Conservation (phyloP, 2,329 filamentous ascomycete genomes). For the Colletotrichum spinosum region DNA sequence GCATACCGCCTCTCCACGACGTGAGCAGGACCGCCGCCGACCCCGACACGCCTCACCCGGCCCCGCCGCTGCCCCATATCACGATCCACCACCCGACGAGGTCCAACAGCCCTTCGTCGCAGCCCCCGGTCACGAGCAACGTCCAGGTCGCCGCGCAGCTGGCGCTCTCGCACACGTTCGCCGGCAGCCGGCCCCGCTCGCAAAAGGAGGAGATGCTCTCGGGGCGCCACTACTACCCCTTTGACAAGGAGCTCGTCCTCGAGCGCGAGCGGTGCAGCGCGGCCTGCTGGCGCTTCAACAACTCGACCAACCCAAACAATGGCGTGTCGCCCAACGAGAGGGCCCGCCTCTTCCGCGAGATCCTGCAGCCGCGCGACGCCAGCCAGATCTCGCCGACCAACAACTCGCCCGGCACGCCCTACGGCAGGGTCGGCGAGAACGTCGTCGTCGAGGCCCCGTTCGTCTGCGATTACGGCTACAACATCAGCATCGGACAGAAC, state of each 20-base stretch:
- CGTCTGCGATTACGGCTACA: constrained; percentile 94
- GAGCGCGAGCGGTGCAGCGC: constrained; percentile 88
- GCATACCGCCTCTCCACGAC: constrained; percentile 71
- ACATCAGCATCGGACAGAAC: constrained; percentile 87
- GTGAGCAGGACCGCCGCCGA: constrained; percentile 61
- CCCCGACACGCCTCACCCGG: constrained; percentile 65
- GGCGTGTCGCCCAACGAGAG: constrained; percentile 78
- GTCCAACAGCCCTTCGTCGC: constrained; percentile 59
- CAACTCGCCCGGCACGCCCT: constrained; percentile 62
- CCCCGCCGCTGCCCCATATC: constrained; percentile 64
- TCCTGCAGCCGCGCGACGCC: constrained; percentile 72
- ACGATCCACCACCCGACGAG: constrained; percentile 64
- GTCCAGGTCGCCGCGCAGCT: constrained; percentile 70
- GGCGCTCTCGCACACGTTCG: constrained; percentile 65
- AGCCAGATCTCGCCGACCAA: constrained; percentile 67
- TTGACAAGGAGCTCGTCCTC: constrained; percentile 79
- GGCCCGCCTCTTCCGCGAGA: constrained; percentile 76
- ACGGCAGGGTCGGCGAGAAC: constrained; percentile 77
- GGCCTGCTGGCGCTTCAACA: constrained; percentile 89
- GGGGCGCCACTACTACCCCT: constrained; percentile 83
- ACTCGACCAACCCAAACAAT: constrained; percentile 78
- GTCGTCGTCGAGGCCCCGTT: constrained; percentile 90
- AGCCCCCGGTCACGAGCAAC: constrained; percentile 52
- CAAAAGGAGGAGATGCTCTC: constrained; percentile 93
- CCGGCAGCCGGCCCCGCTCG: constrained; percentile 57